Percentiles rank a stretch among this genome's conserved stretches.
Conservation (phyloP, 305 asterid species). For the Solanum hybrid region DNA sequence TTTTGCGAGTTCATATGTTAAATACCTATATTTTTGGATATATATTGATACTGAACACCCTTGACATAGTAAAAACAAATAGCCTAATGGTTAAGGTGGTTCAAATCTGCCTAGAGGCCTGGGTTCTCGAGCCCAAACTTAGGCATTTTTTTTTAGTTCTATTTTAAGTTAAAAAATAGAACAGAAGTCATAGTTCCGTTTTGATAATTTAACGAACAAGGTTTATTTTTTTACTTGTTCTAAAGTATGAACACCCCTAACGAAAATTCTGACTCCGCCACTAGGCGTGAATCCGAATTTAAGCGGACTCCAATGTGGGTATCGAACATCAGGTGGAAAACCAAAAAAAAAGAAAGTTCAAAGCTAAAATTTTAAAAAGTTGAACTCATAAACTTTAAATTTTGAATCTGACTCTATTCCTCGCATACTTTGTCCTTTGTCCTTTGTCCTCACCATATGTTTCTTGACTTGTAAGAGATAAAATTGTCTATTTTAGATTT, state of each 20-base stretch:
- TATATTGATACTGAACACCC: background rate
- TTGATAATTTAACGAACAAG: background rate
- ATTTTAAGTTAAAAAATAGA: background rate
- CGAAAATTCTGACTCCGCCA: background rate
- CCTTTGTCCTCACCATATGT: background rate
- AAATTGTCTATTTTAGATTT: background rate
- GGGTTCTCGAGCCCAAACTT: background rate
- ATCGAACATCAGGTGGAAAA: background rate
- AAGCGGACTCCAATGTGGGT: too few relatives aligned
- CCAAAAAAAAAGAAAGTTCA: background rate
- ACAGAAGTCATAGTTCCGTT: background rate
- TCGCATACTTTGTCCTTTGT: background rate
- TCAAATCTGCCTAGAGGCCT: background rate
- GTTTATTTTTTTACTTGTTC: background rate
- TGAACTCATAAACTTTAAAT: background rate
- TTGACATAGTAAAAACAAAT: background rate
- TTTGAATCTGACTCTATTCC: background rate
- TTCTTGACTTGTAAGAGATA: background rate
- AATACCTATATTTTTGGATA: background rate
- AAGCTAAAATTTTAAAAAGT: background rate
- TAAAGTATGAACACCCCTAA: background rate
- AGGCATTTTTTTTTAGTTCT: background rate
- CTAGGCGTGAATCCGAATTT: background rate
- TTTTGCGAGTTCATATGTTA: background rate
- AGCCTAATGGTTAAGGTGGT: background rate